phyloP scores from a whole-genome alignment of 169 alveolate genomes.

The Plasmodium relictum region DNA sequence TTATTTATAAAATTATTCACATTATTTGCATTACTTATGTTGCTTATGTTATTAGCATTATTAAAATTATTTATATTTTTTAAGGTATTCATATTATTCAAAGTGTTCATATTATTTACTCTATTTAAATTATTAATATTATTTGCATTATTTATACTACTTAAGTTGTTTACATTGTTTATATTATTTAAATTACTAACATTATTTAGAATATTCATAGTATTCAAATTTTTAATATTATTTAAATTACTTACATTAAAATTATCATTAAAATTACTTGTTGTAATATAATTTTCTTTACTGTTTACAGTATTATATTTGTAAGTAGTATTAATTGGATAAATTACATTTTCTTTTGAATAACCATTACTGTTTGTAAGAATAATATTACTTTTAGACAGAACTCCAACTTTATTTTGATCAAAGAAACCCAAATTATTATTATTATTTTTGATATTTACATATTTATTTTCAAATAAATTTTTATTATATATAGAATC shows the following conservation, averaged over 20 bases:
- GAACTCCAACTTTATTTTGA: not conserved
- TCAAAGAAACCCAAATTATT: not conserved
- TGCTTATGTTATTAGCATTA: not conserved
- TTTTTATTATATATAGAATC: not conserved
- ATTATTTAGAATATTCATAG: slow-evolving; percentile 2
- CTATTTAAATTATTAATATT: not conserved
- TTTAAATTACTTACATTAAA: too few species aligned
- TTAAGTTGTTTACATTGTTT: not conserved
- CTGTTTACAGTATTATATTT: too few species aligned
- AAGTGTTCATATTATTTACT: not conserved
- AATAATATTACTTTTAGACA: not conserved
- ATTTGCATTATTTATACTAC: not conserved
- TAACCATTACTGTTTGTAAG: too few species aligned
- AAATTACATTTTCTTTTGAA: too few species aligned
- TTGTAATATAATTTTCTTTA: too few species aligned
- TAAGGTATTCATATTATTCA: not conserved
- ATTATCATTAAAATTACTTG: too few species aligned
- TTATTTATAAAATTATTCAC: not conserved
- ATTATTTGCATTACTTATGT: not conserved
- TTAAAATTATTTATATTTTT: not conserved
- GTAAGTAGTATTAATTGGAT: too few species aligned
- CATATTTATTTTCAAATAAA: not conserved
- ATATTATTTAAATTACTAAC: not conserved
- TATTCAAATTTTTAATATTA: not conserved
- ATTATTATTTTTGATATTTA: not conserved